Evolutionary conservation across 495 filamentous ascomycete species (phyloP).

Genomic region (Hypoxylon lienhwacheense): DNA sequence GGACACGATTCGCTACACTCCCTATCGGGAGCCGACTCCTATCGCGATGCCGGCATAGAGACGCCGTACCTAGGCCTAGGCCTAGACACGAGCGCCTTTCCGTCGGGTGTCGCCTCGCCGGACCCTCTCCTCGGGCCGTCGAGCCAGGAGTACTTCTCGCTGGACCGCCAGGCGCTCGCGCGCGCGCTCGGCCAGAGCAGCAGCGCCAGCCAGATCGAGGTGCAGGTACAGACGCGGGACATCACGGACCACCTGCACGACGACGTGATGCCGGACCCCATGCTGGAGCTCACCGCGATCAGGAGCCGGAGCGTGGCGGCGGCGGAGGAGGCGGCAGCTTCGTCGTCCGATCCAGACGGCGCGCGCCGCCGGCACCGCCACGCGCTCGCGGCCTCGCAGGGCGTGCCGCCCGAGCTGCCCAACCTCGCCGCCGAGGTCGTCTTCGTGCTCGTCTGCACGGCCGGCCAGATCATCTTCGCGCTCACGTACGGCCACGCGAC

Average conservation of each 20-base stretch:
- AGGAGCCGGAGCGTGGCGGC: constrained; percentile 20
- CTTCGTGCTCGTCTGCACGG: constrained; percentile 49
- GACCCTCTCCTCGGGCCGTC: constrained; percentile 21
- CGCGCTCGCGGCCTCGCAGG: constrained; percentile 38
- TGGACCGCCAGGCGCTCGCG: constrained; percentile 17
- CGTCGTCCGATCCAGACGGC: neutral
- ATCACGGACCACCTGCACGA: constrained; percentile 16
- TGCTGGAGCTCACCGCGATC: constrained; percentile 24
- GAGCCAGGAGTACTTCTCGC: constrained; percentile 9
- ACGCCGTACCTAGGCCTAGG: constrained; percentile 23
- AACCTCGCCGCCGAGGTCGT: constrained; percentile 45
- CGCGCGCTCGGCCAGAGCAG: constrained; percentile 12
- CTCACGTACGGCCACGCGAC: constrained; percentile 50
- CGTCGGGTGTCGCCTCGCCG: constrained; percentile 23
- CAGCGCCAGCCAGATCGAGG: neutral
- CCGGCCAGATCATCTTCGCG: constrained; percentile 51
- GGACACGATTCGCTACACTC: constrained; percentile 9
- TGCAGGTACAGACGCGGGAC: constrained; percentile 21
- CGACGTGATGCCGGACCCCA: constrained; percentile 17
- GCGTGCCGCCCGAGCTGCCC: constrained; percentile 43
- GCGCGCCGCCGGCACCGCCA: too few relatives aligned
- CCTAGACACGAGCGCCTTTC: constrained; percentile 20
- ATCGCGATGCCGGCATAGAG: constrained; percentile 12
- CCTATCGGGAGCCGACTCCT: constrained; percentile 9
- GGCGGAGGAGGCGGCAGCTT: neutral